Percentiles rank a stretch among this genome's conserved stretches.
These are phyloP conservation scores for Didymosphaeria variabile DNA, from an alignment of 2,329 filamentous ascomycete species.

Conservation along the genomic window DNA sequence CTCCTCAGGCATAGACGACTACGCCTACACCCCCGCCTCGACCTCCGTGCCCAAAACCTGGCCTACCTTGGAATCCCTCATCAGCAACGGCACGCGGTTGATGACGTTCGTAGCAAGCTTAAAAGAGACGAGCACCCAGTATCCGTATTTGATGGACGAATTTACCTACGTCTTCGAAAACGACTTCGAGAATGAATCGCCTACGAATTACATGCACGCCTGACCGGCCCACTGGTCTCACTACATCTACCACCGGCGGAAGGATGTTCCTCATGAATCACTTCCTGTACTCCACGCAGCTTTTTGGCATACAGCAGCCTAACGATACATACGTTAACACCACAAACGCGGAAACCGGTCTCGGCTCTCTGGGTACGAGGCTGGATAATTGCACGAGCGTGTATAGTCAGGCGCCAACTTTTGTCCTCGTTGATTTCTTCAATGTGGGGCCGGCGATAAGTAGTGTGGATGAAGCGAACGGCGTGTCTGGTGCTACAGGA, in stretches of 20 bases:
- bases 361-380: slow-evolving; percentile 60
- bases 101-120: slow-evolving; percentile 73
- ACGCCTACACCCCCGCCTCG: slow-evolving; percentile 60
- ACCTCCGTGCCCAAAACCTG: slow-evolving; percentile 64
- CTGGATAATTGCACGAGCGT: slow-evolving; percentile 57
- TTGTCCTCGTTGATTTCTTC: slow-evolving; percentile 83
- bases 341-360: slow-evolving; percentile 71
- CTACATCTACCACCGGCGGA: slow-evolving; percentile 59
- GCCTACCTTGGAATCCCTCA: slow-evolving; percentile 77
- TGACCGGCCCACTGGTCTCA: slow-evolving; percentile 67
- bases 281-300: slow-evolving; percentile 71
- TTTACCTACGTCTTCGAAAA: slow-evolving; percentile 78
- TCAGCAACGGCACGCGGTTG: slow-evolving; percentile 69
- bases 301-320: slow-evolving; percentile 50
- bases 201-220: slow-evolving; percentile 76
- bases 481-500: slow-evolving; percentile 50
- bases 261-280: slow-evolving; percentile 81
- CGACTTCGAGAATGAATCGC: slow-evolving; percentile 68
- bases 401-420: slow-evolving; percentile 74
- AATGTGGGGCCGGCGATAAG: slow-evolving; percentile 74
- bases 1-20: slow-evolving; percentile 64
- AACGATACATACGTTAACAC: slow-evolving; percentile 63
- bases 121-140: slow-evolving; percentile 39
- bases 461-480: slow-evolving; percentile 76
- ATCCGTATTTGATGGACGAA: slow-evolving; percentile 70